Evolutionary conservation across 306 rosid species (phyloP), one percentile per base, ranked within the genome.

Genomic region (Delonix regia): DNA sequence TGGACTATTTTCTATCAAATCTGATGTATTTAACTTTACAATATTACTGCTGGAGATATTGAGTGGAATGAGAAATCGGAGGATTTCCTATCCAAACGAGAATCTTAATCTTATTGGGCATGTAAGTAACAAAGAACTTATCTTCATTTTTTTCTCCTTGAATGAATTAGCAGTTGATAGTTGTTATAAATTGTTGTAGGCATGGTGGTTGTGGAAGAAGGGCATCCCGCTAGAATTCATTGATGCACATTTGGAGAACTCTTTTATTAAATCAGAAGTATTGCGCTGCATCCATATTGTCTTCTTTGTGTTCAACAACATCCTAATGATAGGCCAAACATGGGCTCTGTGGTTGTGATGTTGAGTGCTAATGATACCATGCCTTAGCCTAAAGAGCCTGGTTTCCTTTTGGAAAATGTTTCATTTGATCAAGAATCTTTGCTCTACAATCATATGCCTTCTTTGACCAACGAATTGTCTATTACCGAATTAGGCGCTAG

Each of bases 271-370:
- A 59, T 59, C 49, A 24, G 73, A 81, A 69, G 77, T 15, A 0
- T 13, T 81, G 10, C 28, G 87, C 25, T 72, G 83, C 71, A 74
- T 83, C 30, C 83, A 86, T 11, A 64, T 83, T 0, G 89, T 38
- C 74, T 85, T 56, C 70, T 85, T 27, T 83, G 89, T 59, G 69
- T 83, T 25, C 86, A 85, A 41, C 83, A 78, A 4, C 76, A 56
- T 44, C 84, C 87, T 0, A 69, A 81, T 24, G 86, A 85, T 5
- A 78, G 89, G 64, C 87, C 87, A 30, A 75, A 52, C 69, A 85
- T 85, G 89, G 24, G 83, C 0, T 49, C 78, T 36, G 84, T 78
- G 21, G 86, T 85, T 68, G 41, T 78, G 30, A 81, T 87, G 86
- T 61, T 85, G 38, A 78, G 73, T 8, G 78, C 83, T 68, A 83